Percentiles rank a stretch among this genome's conserved stretches.
phyloP scores from a whole-genome alignment of 225 moss, liverwort and hornwort species.

The Takakia lepidozioides region DNA sequence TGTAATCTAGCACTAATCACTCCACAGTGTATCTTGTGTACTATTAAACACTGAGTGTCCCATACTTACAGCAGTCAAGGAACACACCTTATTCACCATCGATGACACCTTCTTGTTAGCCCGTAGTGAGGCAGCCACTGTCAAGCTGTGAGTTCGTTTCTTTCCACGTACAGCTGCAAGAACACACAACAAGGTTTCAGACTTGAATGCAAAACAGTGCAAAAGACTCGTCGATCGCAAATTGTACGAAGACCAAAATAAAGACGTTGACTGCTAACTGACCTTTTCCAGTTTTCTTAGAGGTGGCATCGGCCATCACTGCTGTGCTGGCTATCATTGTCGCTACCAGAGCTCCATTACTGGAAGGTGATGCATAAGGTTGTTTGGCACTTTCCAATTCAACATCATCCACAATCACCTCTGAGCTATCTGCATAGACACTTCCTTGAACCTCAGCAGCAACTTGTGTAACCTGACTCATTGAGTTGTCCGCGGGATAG shows the following conservation, averaged over 20 bases:
- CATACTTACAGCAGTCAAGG: too few relatives aligned
- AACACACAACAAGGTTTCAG: too few relatives aligned
- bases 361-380: too few relatives aligned
- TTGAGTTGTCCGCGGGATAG: conserved; percentile 20
- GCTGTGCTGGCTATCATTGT: conserved; percentile 16
- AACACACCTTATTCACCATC: conserved; percentile 51
- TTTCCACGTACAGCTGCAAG: conserved; percentile 28
- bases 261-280: too few relatives aligned
- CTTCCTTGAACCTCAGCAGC: conserved; percentile 3
- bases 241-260: too few relatives aligned
- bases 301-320: conserved; percentile 22
- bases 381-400: not conserved
- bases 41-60: too few relatives aligned
- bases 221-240: too few relatives aligned
- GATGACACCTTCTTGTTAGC: conserved; percentile 66
- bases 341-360: conserved; percentile 22
- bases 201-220: too few relatives aligned
- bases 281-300: conserved; percentile 42
- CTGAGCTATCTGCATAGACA: conserved; percentile 18
- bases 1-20: too few relatives aligned
- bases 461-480: conserved; percentile 8
- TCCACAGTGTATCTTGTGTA: too few relatives aligned
- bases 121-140: conserved; percentile 44
- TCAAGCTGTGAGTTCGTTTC: conserved; percentile 47
- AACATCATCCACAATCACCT: conserved; percentile 12